phyloP scores from a whole-genome alignment of 2,329 filamentous ascomycete species.

The Xenoacremonium recifei region DNA sequence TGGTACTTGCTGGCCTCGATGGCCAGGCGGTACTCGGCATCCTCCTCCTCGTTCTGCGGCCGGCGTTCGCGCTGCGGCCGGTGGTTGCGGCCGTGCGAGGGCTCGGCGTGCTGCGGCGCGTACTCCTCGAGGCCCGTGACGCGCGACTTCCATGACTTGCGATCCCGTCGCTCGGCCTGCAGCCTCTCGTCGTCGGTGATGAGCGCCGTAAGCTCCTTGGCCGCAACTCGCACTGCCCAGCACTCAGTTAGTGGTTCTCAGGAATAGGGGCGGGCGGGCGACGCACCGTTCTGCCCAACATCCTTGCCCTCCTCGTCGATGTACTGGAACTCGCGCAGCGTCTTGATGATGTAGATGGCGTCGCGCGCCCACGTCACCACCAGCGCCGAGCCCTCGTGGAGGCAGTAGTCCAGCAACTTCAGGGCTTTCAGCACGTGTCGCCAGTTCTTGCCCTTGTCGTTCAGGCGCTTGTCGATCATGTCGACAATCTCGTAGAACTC shows the following conservation, averaged over 20 bases:
- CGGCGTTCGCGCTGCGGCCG: slow-evolving; percentile 45
- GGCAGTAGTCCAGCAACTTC: slow-evolving; percentile 95
- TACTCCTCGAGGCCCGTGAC: slow-evolving; percentile 91
- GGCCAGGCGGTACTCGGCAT: slow-evolving; percentile 85
- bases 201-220: slow-evolving; percentile 90
- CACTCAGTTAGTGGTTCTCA: too few species aligned
- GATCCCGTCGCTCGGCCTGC: slow-evolving; percentile 83
- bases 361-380: slow-evolving; percentile 98
- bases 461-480: slow-evolving; percentile 97
- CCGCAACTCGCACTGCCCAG: slow-evolving; percentile 86
- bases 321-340: slow-evolving; percentile 93
- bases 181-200: slow-evolving; percentile 92
- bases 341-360: slow-evolving; percentile 99
- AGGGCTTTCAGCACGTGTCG: slow-evolving; percentile 95
- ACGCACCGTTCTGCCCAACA: slow-evolving; percentile 88
- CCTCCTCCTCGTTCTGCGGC: slow-evolving; percentile 70
- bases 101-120: slow-evolving; percentile 44
- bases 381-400: slow-evolving; percentile 94
- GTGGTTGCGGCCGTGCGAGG: slow-evolving; percentile 17
- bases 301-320: slow-evolving; percentile 93
- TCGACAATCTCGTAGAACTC: slow-evolving; percentile 99
- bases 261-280: neutral
- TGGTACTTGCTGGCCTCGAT: slow-evolving; percentile 94
- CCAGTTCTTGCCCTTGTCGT: slow-evolving; percentile 99
- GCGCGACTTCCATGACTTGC: slow-evolving; percentile 94